These are phyloP conservation scores for Cryptococcus jaspeensis DNA, from an alignment of 1,284 basidiomycete species.

Conservation along the genomic window DNA sequence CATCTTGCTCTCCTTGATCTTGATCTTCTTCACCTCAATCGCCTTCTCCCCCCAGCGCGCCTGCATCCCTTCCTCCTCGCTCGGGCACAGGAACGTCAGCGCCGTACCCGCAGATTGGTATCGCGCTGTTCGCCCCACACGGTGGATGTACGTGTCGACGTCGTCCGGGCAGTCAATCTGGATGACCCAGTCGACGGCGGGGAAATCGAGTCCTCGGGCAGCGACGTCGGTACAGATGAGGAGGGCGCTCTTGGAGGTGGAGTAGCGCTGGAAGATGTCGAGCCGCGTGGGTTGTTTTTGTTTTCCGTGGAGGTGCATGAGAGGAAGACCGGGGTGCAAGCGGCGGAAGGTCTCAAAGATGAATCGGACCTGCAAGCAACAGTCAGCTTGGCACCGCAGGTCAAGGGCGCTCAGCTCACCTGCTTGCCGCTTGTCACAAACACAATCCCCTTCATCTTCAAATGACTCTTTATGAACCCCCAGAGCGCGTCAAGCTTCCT, in stretches of 20 bases:
- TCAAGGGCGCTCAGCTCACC: conserved; percentile 35
- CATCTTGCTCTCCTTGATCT: conserved; percentile 82
- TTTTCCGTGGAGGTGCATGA: conserved; percentile 93
- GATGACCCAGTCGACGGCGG: conserved; percentile 94
- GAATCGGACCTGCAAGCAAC: conserved; percentile 67
- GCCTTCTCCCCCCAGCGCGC: conserved; percentile 69
- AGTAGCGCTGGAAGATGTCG: conserved; percentile 77
- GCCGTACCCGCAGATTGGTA: conserved; percentile 89
- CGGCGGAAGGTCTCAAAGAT: conserved; percentile 95
- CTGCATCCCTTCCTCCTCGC: conserved; percentile 88
- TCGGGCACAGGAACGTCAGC: conserved; percentile 78
- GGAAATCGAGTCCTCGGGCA: conserved; percentile 94
- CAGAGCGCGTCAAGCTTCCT: conserved; percentile 89
- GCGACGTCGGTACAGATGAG: conserved; percentile 97
- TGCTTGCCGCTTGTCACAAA: conserved; percentile 97
- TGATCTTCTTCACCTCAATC: conserved; percentile 77
- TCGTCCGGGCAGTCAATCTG: conserved; percentile 98
- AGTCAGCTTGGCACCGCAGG: not conserved
- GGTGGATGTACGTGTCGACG: conserved; percentile 96
- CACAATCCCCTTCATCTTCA: conserved; percentile 87
- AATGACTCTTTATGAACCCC: conserved; percentile 92
- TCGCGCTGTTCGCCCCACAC: conserved; percentile 91
- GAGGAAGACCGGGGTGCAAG: conserved; percentile 86
- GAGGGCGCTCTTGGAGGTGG: conserved; percentile 71
- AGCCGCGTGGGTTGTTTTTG: conserved; percentile 91